These are phyloP conservation scores for Thymus mandschuricus DNA, from an alignment of 257 asterid species.

Conservation along the genomic window DNA sequence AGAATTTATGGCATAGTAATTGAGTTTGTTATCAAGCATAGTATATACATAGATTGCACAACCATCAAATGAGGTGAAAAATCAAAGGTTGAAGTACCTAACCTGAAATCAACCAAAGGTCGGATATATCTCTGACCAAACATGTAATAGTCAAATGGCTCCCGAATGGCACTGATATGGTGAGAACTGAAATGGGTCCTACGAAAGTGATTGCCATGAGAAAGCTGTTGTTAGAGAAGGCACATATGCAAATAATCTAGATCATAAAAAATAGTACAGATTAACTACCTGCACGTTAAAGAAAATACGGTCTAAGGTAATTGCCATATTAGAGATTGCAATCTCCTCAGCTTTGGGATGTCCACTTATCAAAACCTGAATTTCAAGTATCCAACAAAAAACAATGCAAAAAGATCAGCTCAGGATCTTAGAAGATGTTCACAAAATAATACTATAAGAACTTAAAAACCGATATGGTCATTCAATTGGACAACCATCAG, in stretches of 20 bases:
- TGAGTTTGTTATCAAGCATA: background rate
- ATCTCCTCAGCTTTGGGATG: slow-evolving; percentile 72
- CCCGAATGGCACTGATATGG: slow-evolving; percentile 82
- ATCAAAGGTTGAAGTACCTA: slow-evolving; percentile 24
- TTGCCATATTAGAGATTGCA: slow-evolving; percentile 75
- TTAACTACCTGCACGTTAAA: slow-evolving; percentile 72
- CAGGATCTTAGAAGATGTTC: slow-evolving; percentile 21
- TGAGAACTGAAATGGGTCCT: slow-evolving; percentile 80
- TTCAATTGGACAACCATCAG: background rate
- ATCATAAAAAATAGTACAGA: slow-evolving; percentile 18
- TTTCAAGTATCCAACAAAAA: slow-evolving; percentile 16
- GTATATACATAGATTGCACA: background rate
- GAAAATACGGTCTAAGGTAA: slow-evolving; percentile 73
- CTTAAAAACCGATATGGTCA: background rate
- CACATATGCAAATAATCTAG: slow-evolving; percentile 17
- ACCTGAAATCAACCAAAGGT: slow-evolving; percentile 84
- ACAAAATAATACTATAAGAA: slow-evolving; percentile 4
- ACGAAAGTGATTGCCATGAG: slow-evolving; percentile 37
- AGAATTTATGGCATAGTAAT: too few species aligned
- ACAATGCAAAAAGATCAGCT: slow-evolving; percentile 16
- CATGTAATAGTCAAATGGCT: slow-evolving; percentile 85
- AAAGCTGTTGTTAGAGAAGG: slow-evolving; percentile 12
- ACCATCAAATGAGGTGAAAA: background rate
- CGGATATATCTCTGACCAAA: slow-evolving; percentile 78
- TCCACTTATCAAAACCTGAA: slow-evolving; percentile 72